Evolutionary conservation across 768 basidiomycete species (phyloP).

Genomic region (Lactifluus pinguis): DNA sequence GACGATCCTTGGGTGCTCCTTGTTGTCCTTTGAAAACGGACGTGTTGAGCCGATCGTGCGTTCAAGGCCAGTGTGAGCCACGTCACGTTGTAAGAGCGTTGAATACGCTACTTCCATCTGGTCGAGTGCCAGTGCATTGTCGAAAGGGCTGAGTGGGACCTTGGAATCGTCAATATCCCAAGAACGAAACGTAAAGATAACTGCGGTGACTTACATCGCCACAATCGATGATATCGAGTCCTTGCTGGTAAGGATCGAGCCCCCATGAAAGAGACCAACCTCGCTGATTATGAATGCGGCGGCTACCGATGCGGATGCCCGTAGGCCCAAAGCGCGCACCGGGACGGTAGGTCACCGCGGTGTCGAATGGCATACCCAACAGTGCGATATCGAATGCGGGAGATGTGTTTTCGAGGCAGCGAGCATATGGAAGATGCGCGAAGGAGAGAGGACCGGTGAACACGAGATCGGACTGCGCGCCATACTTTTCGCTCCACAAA

Average conservation of each 20-base stretch:
- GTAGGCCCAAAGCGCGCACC: constrained; percentile 85
- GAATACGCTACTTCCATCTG: constrained; percentile 84
- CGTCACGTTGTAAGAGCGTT: constrained; percentile 55
- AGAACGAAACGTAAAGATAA: background rate
- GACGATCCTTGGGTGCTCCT: constrained; percentile 66
- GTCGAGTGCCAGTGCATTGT: constrained; percentile 74
- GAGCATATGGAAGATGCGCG: constrained; percentile 68
- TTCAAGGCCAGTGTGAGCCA: constrained; percentile 21
- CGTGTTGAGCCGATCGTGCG: constrained; percentile 23
- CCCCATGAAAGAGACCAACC: constrained; percentile 69
- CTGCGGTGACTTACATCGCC: constrained; percentile 51
- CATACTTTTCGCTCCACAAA: constrained; percentile 62
- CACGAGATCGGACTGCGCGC: constrained; percentile 57
- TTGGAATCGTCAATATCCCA: constrained; percentile 20
- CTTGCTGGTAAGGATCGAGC: constrained; percentile 51
- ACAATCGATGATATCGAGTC: constrained; percentile 64
- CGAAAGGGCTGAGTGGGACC: constrained; percentile 74
- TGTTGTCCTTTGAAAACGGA: constrained; percentile 44
- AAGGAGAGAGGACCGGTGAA: constrained; percentile 81
- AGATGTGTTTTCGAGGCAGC: constrained; percentile 52
- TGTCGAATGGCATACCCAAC: constrained; percentile 76
- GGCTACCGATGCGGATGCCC: constrained; percentile 73
- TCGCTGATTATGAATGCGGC: constrained; percentile 50
- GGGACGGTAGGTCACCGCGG: constrained; percentile 39
- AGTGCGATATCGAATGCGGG: constrained; percentile 65